These are phyloP conservation scores for Fistulifera pelliculosa DNA, from an alignment of 108 stramenopile species.

Conservation along the genomic window DNA sequence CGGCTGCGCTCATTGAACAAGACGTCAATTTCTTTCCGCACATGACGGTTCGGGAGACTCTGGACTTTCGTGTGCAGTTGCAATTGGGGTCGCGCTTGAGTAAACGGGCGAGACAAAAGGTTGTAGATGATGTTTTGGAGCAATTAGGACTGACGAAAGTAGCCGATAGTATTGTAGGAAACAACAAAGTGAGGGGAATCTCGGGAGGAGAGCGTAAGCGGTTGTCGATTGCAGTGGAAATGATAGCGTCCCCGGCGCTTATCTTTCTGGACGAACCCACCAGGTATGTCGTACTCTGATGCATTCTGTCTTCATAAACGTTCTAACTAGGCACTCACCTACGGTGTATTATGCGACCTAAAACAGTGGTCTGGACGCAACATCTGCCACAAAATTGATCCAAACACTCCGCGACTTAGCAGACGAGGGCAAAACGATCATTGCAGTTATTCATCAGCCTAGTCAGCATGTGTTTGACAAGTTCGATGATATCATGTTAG, in stretches of 20 bases:
- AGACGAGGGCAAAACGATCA: slow-evolving; percentile 67
- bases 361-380: slow-evolving; percentile 69
- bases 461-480: slow-evolving; percentile 62
- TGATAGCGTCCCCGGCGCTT: slow-evolving; percentile 54
- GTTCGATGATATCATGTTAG: slow-evolving; percentile 80
- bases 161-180: slow-evolving; percentile 48
- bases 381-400: slow-evolving; percentile 59
- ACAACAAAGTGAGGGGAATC: slow-evolving; percentile 44
- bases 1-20: slow-evolving; percentile 71
- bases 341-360: no score
- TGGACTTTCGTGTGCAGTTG: slow-evolving; percentile 68
- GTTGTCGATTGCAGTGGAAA: slow-evolving; percentile 63
- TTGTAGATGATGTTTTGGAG: slow-evolving; percentile 56
- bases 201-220: slow-evolving; percentile 81
- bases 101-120: slow-evolving; percentile 42
- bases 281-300: no score
- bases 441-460: slow-evolving; percentile 88
- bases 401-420: slow-evolving; percentile 65
- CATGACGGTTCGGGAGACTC: slow-evolving; percentile 82
- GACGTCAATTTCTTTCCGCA: slow-evolving; percentile 80
- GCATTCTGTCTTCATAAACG: no score
- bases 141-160: slow-evolving; percentile 59
- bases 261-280: slow-evolving; percentile 81
- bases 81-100: slow-evolving; percentile 57
- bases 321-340: no score